Evolutionary conservation across 371 early-diverging fungal genomes (phyloP).

Genomic region (Caulochytrium protostelioides): DNA sequence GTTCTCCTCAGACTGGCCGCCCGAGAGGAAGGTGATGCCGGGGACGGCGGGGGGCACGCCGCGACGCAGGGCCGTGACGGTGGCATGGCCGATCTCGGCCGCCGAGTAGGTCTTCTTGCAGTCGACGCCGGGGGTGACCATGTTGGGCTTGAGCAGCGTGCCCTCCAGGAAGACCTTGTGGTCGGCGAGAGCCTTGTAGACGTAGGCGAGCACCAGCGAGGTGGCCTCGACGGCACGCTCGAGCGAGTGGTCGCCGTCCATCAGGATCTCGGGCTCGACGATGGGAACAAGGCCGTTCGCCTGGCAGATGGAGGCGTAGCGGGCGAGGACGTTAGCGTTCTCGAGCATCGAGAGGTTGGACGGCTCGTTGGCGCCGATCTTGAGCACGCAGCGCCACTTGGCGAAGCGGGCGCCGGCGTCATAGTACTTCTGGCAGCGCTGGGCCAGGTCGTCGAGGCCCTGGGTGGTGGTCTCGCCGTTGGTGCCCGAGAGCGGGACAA

Average conservation of each 20-base stretch:
- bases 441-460: conserved; percentile 37
- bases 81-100: conserved; percentile 27
- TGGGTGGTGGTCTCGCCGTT: conserved; percentile 36
- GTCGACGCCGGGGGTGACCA: conserved; percentile 30
- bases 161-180: conserved; percentile 39
- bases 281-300: conserved; percentile 37
- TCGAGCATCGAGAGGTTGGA: conserved; percentile 26
- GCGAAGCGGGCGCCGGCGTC: conserved; percentile 35
- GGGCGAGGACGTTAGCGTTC: conserved; percentile 39
- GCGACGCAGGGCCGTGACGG: conserved; percentile 26
- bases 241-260: conserved; percentile 37
- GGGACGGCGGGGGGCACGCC: conserved; percentile 38
- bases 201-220: conserved; percentile 25
- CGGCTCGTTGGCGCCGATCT: conserved; percentile 22
- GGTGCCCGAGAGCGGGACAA: conserved; percentile 23
- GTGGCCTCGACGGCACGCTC: conserved; percentile 23
- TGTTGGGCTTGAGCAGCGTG: conserved; percentile 40
- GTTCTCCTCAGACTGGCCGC: conserved; percentile 39
- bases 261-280: conserved; percentile 47
- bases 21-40: conserved; percentile 45
- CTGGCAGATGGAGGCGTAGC: conserved; percentile 43
- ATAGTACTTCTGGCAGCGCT: conserved; percentile 25
- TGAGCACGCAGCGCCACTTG: conserved; percentile 44
- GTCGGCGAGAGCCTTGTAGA: conserved; percentile 25
- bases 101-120: conserved; percentile 20